These are phyloP conservation scores for Penicillium manginii DNA, from an alignment of 495 filamentous ascomycete species.

Conservation along the genomic window DNA sequence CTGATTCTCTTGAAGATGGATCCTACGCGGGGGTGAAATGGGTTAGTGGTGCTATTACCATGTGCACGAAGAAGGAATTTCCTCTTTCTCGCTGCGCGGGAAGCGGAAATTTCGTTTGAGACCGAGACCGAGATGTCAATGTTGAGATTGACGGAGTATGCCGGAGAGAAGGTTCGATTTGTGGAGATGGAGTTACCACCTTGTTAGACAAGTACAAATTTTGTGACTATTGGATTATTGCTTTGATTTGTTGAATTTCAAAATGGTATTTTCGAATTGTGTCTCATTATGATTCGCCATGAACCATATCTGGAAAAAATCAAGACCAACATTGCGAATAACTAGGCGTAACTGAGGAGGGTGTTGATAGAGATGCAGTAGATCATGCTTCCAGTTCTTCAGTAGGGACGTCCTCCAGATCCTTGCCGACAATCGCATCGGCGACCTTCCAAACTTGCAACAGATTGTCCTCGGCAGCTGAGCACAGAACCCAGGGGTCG, in stretches of 20 bases:
- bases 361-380: not conserved
- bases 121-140: not conserved
- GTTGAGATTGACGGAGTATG: no score
- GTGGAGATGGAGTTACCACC: no score
- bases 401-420: constrained; percentile 74
- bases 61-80: constrained; percentile 17
- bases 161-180: no score
- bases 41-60: constrained; percentile 16
- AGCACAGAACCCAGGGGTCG: constrained; percentile 93
- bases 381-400: constrained; percentile 73
- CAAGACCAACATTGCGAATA: constrained; percentile 6
- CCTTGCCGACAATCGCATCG: constrained; percentile 82
- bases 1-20: constrained; percentile 10
- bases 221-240: no score
- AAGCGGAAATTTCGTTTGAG: constrained; percentile 10
- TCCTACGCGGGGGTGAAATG: constrained; percentile 16
- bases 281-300: constrained; percentile 19
- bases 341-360: not conserved
- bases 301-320: constrained; percentile 12
- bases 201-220: no score
- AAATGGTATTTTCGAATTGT: constrained; percentile 9
- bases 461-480: constrained; percentile 94
- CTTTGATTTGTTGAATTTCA: not conserved
- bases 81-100: constrained; percentile 14
- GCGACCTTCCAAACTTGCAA: constrained; percentile 97